Percentiles rank a stretch among this genome's conserved stretches.
These are phyloP conservation scores for Daldinia bambusicola DNA, from an alignment of 495 filamentous ascomycete species.

Conservation along the genomic window DNA sequence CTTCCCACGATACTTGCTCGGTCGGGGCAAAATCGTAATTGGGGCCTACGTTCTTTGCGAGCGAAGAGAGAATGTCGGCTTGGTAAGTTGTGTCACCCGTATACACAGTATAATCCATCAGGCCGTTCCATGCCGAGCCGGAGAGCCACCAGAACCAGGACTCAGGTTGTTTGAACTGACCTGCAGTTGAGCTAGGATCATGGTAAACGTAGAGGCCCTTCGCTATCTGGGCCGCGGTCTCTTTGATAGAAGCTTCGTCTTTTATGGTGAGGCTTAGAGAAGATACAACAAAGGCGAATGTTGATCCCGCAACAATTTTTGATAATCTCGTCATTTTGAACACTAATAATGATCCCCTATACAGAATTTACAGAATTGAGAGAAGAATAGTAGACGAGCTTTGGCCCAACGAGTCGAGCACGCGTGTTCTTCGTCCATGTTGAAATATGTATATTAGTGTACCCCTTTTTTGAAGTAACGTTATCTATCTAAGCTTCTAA, in stretches of 20 bases:
- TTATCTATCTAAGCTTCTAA: conserved; percentile 28
- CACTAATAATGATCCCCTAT: neutral
- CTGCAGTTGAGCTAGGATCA: conserved; percentile 72
- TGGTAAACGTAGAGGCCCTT: conserved; percentile 71
- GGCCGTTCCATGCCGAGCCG: conserved; percentile 75
- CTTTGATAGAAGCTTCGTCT: conserved; percentile 51
- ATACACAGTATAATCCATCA: conserved; percentile 86
- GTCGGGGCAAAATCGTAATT: conserved; percentile 77
- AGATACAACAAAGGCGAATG: conserved; percentile 23
- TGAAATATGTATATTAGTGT: conserved; percentile 17
- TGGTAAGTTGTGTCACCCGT: conserved; percentile 82
- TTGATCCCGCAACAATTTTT: conserved; percentile 16
- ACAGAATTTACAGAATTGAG: conserved; percentile 3
- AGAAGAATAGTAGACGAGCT: conserved; percentile 6
- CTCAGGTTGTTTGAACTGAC: conserved; percentile 69
- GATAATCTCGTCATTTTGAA: conserved; percentile 42
- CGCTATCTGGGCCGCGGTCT: conserved; percentile 55
- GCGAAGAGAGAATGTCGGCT: conserved; percentile 69
- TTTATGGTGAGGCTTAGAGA: conserved; percentile 38
- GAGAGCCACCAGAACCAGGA: conserved; percentile 88
- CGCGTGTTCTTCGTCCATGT: conserved; percentile 6
- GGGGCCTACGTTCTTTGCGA: conserved; percentile 76
- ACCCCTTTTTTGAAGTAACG: conserved; percentile 35
- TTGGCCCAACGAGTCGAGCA: neutral
- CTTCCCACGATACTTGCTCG: conserved; percentile 79